Conservation (phyloP, 768 basidiomycete species). For the Paxillus rubicundulus region DNA sequence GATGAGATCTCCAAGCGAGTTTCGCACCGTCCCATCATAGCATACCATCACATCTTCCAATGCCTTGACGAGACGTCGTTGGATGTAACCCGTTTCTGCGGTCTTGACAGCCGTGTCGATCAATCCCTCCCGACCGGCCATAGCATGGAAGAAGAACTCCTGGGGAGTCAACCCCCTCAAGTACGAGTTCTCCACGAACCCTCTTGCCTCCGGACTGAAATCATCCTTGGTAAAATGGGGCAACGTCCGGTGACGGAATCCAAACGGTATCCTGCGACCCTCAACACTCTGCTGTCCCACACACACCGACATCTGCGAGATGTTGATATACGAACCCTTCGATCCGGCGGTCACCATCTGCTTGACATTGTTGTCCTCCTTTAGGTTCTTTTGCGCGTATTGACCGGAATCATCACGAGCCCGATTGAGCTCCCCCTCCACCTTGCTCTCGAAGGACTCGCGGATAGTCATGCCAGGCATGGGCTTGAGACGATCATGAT, state of each 20-base stretch:
- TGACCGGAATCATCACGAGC: slow-evolving; percentile 96
- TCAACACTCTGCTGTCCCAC: slow-evolving; percentile 99
- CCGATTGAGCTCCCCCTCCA: slow-evolving; percentile 87
- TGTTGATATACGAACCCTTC: slow-evolving; percentile 99
- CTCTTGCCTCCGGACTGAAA: slow-evolving; percentile 95
- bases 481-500: slow-evolving; percentile 83
- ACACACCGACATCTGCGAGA: slow-evolving; percentile 99
- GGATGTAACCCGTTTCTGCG: slow-evolving; percentile 98
- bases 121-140: slow-evolving; percentile 98
- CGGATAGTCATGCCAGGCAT: slow-evolving; percentile 98
- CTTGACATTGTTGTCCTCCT: slow-evolving; percentile 99
- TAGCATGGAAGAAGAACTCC: slow-evolving; percentile 99
- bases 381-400: slow-evolving; percentile 94
- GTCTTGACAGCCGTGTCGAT: slow-evolving; percentile 99
- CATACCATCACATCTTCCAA: slow-evolving; percentile 96
- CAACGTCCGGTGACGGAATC: slow-evolving; percentile 93
- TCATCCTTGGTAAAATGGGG: slow-evolving; percentile 99
- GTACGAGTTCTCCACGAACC: slow-evolving; percentile 99
- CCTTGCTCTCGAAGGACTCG: slow-evolving; percentile 93
- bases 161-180: slow-evolving; percentile 94
- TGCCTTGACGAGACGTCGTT: slow-evolving; percentile 96
- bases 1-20: slow-evolving; percentile 93
- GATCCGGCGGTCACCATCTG: slow-evolving; percentile 99
- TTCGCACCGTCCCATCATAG: slow-evolving; percentile 97
- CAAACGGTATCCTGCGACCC: slow-evolving; percentile 97